Evolutionary conservation across 176 grass and related monocot genomes (phyloP), one percentile per base, ranked within the genome.

Genomic region (Panicum miliaceum): DNA sequence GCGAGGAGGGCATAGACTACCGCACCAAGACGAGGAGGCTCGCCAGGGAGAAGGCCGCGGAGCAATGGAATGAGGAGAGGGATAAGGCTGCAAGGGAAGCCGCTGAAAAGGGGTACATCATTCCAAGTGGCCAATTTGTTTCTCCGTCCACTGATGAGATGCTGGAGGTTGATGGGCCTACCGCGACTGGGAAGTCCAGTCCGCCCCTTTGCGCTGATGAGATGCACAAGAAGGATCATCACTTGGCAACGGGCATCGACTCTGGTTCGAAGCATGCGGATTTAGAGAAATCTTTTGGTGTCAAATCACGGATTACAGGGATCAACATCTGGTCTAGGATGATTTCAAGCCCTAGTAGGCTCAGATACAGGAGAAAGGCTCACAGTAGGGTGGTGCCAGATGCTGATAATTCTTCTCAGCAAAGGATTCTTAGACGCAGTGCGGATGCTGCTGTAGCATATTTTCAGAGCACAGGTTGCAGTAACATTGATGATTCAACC

Each of bases 1-100:
- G 75, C 16, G 96, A 99, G 89, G 96, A 99, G 84, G 93, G 91
- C 41, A 96, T 99, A 78, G 89, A 99, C 66, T 85, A 84, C 74
- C 89, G 93, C 27, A 99, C 93, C 79, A 99, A 96, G 89, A 92
- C 76, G 6, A 90, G 89, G 87, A 92, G 96, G 88, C 48, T 96
- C 36, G 89, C 91, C 54, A 92, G 96, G 91, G 93, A 99, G 90
- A 67, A 61, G 82, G 90, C 87, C 14, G 66, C 77, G 3, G 50
- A 47, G 47, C 56, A 90, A 68, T 84, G 88, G 87, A 45, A 66
- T 0, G 61, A 61, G 78, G 66, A 99, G 60, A 94, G 91, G 84
- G 84, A 90, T 64, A 79, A 73, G 61, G 78, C 84, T 36, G 96
- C 96, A 4, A 76, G 27, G 63, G 84, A 92, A 68, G 93, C 93